Percentiles rank a stretch among this genome's conserved stretches.
Evolutionary conservation across 1,139 yeast genomes (phyloP).

Genomic region (Maudiozyma humilis): DNA sequence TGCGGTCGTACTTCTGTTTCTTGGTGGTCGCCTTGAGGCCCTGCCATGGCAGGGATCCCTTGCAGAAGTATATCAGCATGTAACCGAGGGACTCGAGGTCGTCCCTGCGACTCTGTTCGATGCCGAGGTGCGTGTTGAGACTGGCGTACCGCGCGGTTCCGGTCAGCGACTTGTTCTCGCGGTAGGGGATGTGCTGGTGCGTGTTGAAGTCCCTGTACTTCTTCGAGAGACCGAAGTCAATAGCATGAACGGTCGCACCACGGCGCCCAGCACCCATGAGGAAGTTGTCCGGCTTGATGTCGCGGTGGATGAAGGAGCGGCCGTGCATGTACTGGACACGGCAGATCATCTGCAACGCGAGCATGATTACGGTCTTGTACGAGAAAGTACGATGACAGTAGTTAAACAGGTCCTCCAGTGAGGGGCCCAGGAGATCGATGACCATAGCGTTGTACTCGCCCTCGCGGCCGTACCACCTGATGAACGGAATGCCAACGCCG

Average conservation of each 20-base stretch:
- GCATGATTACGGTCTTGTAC: constrained; percentile 80
- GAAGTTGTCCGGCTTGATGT: constrained; percentile 66
- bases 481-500: constrained; percentile 95
- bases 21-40: constrained; percentile 95
- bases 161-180: constrained; percentile 91
- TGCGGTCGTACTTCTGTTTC: constrained; percentile 92
- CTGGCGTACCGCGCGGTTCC: constrained; percentile 98
- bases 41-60: constrained; percentile 97
- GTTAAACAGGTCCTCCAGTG: constrained; percentile 89
- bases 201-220: constrained; percentile 92
- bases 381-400: constrained; percentile 92
- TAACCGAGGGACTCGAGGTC: constrained; percentile 93
- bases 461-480: constrained; percentile 95
- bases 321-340: constrained; percentile 95
- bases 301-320: constrained; percentile 84
- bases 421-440: constrained; percentile 90
- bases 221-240: constrained; percentile 94
- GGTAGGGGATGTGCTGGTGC: constrained; percentile 87
- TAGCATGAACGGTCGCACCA: constrained; percentile 91
- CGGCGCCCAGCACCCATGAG: constrained; percentile 77
- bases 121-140: constrained; percentile 91
- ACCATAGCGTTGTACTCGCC: constrained; percentile 97
- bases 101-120: constrained; percentile 93
- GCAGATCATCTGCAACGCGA: constrained; percentile 91
- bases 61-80: constrained; percentile 86